A percentile compares a stretch with the other conserved stretches of the same genome.
Conservation (phyloP, 441 rosid species). For the Pelargonium myrrhifolium region DNA sequence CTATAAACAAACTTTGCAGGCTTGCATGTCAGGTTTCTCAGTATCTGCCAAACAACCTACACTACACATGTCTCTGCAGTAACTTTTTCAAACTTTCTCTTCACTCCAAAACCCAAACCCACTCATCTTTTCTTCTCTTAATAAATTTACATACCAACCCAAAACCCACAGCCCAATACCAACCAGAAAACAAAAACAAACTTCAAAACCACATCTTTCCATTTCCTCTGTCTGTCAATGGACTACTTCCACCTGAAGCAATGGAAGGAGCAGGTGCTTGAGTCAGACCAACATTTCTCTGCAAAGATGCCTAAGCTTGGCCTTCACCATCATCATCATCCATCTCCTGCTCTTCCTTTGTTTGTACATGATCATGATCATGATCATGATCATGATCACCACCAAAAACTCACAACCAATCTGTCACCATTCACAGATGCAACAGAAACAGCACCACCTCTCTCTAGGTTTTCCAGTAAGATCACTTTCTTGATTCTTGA, state of each 20-base stretch:
- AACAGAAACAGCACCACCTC: conserved; percentile 21
- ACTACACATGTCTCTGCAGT: too few relatives aligned
- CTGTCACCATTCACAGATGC: conserved; percentile 55
- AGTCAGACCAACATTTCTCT: conserved; percentile 55
- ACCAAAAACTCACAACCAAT: conserved; percentile 36
- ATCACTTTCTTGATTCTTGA: too few relatives aligned
- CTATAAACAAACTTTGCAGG: too few relatives aligned
- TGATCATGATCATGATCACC: too few relatives aligned
- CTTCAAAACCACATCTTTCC: background rate
- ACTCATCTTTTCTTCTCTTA: too few relatives aligned
- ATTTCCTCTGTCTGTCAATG: conserved; percentile 39
- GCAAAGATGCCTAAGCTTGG: conserved; percentile 55
- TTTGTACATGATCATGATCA: conserved; percentile 53
- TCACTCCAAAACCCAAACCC: too few relatives aligned
- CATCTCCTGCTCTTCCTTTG: conserved; percentile 48
- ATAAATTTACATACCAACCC: conserved; percentile 1
- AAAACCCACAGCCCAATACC: background rate
- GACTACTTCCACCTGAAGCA: conserved; percentile 86
- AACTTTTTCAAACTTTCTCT: too few relatives aligned
- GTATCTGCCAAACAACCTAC: too few relatives aligned
- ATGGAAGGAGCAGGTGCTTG: conserved; percentile 55
- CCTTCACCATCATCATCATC: conserved; percentile 26
- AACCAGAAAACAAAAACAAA: background rate
- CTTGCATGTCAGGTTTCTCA: too few relatives aligned
- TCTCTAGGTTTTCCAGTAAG: conserved; percentile 54